These are phyloP conservation scores for Lentinus tigrinus DNA, from an alignment of 768 basidiomycete genomes.

Conservation along the genomic window DNA sequence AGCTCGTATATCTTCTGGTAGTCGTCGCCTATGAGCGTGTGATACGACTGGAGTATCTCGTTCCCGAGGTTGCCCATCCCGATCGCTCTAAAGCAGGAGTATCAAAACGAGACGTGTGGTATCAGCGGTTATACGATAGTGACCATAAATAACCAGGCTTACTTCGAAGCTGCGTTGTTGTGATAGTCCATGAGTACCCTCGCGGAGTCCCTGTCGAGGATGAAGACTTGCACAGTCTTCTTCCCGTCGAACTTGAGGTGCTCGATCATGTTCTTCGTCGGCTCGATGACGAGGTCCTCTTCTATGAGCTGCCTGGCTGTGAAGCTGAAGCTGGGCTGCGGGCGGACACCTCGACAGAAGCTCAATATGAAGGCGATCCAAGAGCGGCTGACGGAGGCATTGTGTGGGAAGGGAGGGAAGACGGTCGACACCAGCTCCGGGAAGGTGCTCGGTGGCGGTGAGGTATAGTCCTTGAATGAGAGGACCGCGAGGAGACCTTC, in stretches of 20 bases:
- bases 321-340: conserved; percentile 2
- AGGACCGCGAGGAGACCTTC: conserved; percentile 7
- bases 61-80: conserved; percentile 1
- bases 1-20: conserved; percentile 9
- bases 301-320: conserved; percentile 6
- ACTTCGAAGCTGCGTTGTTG: conserved; percentile 5
- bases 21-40: conserved; percentile 1
- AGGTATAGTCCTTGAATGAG: conserved; percentile 2
- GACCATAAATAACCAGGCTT: no score
- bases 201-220: background rate
- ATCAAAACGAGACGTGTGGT: no score
- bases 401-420: no score
- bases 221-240: conserved; percentile 5
- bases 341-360: background rate
- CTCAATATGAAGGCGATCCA: no score
- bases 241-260: conserved; percentile 13
- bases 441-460: no score
- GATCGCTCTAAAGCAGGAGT: conserved; percentile 8
- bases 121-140: no score
- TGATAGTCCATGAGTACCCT: conserved; percentile 1
- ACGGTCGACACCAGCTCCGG: no score
- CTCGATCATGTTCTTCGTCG: conserved; percentile 3
- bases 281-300: conserved; percentile 13
- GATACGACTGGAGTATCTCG: conserved; percentile 8
- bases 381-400: background rate